Conservation (phyloP, 2,329 filamentous ascomycete species). For the Paecilomyces fulvus region DNA sequence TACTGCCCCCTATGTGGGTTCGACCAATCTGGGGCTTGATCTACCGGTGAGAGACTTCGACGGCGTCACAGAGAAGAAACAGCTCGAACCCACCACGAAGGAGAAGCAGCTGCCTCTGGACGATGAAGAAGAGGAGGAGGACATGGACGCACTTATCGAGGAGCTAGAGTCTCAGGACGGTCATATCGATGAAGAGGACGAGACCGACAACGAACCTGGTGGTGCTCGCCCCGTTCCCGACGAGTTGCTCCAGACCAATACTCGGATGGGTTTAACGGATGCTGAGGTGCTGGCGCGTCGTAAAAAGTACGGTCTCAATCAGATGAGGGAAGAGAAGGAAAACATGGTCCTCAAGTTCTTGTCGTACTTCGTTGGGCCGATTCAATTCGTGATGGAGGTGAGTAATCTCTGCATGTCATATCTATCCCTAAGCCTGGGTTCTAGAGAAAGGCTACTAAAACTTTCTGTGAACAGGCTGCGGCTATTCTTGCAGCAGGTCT, state of each 20-base stretch:
- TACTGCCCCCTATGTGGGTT: neutral
- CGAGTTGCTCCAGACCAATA: constrained; percentile 69
- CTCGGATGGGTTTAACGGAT: constrained; percentile 61
- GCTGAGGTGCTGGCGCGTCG: constrained; percentile 56
- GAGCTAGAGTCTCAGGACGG: constrained; percentile 78
- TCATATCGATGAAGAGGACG: constrained; percentile 55
- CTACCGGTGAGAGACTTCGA: neutral
- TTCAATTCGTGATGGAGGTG: constrained; percentile 92
- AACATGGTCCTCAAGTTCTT: constrained; percentile 76
- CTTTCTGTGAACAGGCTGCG: constrained; percentile 45
- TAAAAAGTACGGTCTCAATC: constrained; percentile 73
- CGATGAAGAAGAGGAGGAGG: constrained; percentile 69
- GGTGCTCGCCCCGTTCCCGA: constrained; percentile 58
- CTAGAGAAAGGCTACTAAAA: neutral
- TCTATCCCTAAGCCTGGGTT: neutral
- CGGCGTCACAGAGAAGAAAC: neutral
- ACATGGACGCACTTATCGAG: constrained; percentile 79
- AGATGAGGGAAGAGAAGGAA: constrained; percentile 87
- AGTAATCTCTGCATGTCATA: constrained; percentile 18
- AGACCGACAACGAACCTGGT: constrained; percentile 43
- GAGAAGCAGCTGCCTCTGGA: constrained; percentile 28
- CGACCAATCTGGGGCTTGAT: neutral
- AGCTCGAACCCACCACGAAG: neutral
- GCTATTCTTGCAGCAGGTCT: constrained; percentile 76
- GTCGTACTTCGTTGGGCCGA: constrained; percentile 76